phyloP scores from a whole-genome alignment of 805 yeast species.

The Saccharomycopsis olivae region DNA sequence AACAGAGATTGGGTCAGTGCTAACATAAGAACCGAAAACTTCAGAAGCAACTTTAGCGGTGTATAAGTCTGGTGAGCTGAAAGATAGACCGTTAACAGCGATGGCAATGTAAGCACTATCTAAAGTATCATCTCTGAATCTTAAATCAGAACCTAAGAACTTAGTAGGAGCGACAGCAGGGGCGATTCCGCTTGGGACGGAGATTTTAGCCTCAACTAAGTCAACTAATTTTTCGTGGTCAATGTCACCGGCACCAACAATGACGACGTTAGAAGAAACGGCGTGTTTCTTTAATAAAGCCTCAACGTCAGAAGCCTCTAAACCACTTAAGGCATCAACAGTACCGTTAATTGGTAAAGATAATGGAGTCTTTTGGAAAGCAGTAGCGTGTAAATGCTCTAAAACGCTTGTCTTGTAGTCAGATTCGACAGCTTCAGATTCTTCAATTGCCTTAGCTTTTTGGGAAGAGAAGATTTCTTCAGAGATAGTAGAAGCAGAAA shows the following conservation, averaged over 20 bases:
- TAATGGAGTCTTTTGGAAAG: slow-evolving; percentile 78
- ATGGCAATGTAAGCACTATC: slow-evolving; percentile 72
- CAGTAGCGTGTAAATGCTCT: slow-evolving; percentile 73
- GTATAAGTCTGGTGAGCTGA: slow-evolving; percentile 52
- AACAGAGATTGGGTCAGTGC: slow-evolving; percentile 43
- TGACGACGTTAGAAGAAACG: slow-evolving; percentile 53
- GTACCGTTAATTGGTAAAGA: slow-evolving; percentile 74
- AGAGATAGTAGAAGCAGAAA: slow-evolving; percentile 28
- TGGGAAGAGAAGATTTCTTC: slow-evolving; percentile 38
- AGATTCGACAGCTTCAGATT: slow-evolving; percentile 46
- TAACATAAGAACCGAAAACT: slow-evolving; percentile 45
- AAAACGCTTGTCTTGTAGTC: slow-evolving; percentile 41
- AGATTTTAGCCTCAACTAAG: slow-evolving; percentile 43
- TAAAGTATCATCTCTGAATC: slow-evolving; percentile 80
- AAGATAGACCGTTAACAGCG: slow-evolving; percentile 65
- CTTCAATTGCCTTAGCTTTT: slow-evolving; percentile 34
- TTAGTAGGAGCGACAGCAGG: slow-evolving; percentile 41
- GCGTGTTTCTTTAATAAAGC: slow-evolving; percentile 46
- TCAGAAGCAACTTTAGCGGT: slow-evolving; percentile 66
- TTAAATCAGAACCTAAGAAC: slow-evolving; percentile 78
- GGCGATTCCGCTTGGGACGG: slow-evolving; percentile 39
- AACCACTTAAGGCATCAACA: slow-evolving; percentile 45
- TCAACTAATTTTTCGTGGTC: slow-evolving; percentile 61
- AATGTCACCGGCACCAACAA: slow-evolving; percentile 61
- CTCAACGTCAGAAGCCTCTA: slow-evolving; percentile 48